Percentiles rank a stretch among this genome's conserved stretches.
These are phyloP conservation scores for Blastomyces gilchristii DNA, from an alignment of 2,329 filamentous ascomycete species.

Conservation along the genomic window DNA sequence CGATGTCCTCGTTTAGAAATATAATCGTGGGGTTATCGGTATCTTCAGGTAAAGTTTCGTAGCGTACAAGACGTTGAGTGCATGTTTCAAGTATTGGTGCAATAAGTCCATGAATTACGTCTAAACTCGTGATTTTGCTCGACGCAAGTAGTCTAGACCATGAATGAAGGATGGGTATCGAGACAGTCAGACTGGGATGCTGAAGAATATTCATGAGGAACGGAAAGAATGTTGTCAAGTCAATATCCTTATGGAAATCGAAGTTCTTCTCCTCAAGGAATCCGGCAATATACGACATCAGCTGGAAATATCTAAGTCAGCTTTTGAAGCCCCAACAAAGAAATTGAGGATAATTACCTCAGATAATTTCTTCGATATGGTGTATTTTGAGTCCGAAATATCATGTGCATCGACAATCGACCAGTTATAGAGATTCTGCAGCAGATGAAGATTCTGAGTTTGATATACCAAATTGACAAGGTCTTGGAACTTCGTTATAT, in stretches of 20 bases:
- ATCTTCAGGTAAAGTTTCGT: slow-evolving; percentile 76
- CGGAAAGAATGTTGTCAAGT: slow-evolving; percentile 65
- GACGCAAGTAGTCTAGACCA: slow-evolving; percentile 77
- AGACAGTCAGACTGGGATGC: slow-evolving; percentile 80
- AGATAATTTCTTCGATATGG: slow-evolving; percentile 84
- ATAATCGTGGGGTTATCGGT: slow-evolving; percentile 67
- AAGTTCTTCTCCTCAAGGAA: slow-evolving; percentile 71
- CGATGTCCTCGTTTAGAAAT: slow-evolving; percentile 86
- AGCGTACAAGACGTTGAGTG: slow-evolving; percentile 72
- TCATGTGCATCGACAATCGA: slow-evolving; percentile 68
- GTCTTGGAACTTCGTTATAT: slow-evolving; percentile 65
- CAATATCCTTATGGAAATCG: slow-evolving; percentile 53
- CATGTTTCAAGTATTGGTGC: slow-evolving; percentile 71
- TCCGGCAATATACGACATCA: slow-evolving; percentile 74
- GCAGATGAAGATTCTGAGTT: slow-evolving; percentile 57
- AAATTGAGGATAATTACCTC: slow-evolving; percentile 51
- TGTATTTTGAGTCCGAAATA: slow-evolving; percentile 84
- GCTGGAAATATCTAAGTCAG: slow-evolving; percentile 37
- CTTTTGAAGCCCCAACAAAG: slow-evolving; percentile 5
- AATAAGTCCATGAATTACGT: slow-evolving; percentile 53
- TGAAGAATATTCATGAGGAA: slow-evolving; percentile 70
- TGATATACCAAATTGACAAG: slow-evolving; percentile 73
- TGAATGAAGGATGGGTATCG: slow-evolving; percentile 80
- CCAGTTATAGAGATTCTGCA: slow-evolving; percentile 68
- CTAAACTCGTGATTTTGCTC: slow-evolving; percentile 50